A percentile compares a stretch with the other conserved stretches of the same genome.
Conservation (phyloP, 176 grass and related monocot genomes). For the Aechmea fasciata region DNA sequence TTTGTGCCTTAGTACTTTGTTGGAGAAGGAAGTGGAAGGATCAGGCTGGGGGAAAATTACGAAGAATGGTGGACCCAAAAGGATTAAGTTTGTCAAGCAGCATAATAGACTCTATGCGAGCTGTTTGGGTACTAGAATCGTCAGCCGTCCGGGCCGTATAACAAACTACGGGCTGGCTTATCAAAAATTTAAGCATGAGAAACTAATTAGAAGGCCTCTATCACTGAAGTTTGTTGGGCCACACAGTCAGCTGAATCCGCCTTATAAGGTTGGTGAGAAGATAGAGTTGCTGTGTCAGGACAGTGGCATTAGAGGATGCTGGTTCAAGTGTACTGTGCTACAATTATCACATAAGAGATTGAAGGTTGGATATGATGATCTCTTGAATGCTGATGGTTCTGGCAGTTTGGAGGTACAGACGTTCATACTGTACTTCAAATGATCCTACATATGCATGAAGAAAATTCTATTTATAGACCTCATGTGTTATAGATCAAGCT, state of each 20-base stretch:
- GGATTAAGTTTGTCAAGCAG: constrained; percentile 39
- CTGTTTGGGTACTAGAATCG: constrained; percentile 54
- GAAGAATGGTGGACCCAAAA: constrained; percentile 28
- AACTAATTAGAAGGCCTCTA: constrained; percentile 28
- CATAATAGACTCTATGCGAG: constrained; percentile 46
- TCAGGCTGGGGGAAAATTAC: constrained; percentile 9
- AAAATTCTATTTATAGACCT: neutral
- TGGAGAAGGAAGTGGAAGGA: constrained; percentile 38
- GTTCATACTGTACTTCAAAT: neutral
- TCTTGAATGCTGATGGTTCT: constrained; percentile 70
- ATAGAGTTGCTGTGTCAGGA: constrained; percentile 92
- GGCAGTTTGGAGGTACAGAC: constrained; percentile 68
- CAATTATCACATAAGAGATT: constrained; percentile 68
- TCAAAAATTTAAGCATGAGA: constrained; percentile 31
- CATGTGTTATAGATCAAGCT: neutral
- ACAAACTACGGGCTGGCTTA: constrained; percentile 39
- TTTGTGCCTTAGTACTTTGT: constrained; percentile 40
- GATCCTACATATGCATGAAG: neutral
- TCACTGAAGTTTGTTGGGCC: constrained; percentile 41
- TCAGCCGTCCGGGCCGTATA: constrained; percentile 23
- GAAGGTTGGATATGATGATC: constrained; percentile 88
- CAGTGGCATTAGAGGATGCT: constrained; percentile 91
- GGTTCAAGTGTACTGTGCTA: constrained; percentile 90
- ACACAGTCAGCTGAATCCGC: constrained; percentile 37
- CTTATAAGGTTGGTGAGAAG: constrained; percentile 57